Base-by-base conservation (phyloP, 1,139 yeast genomes). In the Geotrichum cucujoidarum region DNA sequence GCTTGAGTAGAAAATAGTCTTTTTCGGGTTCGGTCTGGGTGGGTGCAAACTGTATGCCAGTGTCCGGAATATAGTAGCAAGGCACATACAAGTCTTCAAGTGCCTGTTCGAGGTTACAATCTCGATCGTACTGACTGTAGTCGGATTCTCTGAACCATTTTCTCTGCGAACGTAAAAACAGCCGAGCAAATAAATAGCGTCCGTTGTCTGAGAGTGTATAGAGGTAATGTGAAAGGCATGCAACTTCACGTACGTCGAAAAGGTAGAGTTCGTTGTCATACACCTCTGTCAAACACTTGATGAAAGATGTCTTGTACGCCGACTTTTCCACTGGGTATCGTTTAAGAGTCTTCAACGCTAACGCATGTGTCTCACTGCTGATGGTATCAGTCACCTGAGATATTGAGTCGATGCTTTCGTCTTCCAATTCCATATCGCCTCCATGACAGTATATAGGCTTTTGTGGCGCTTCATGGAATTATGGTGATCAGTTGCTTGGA, bases 281-380 rank as follows among this genome's bases (percentile, higher is more conserved):
- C 16, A 47, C 46, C 4, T 27, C 40, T 6, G 29, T 47, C 21
- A 47, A 21, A 13, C 46, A 42, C 21, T 25, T 30, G 11, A 42
- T 17, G 20, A 47, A 42, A 13, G 47, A 42, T 1, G 13, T 40
- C 25, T 47, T 47, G 35, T 47, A 47, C 3, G 43, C 43, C 5
- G 50, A 47, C n/a, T 47, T 42, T 27, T 41, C 50, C 17, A 47
- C 37, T 4, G 50, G 46, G 27, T 35, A 47, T 25, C 50, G 30
- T 32, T 41, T 40, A 10, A 24, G 27, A 6, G 27, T 6, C 10
- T 24, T 24, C 27, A 24, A 24, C 6, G 27, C 27, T 6, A 24
- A 10, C 10, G n/a, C n/a, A n/a, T n/a, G n/a, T n/a, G n/a, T n/a
- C n/a, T n/a, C n/a, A n/a, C n/a, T n/a, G n/a, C n/a, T n/a, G n/a